These are phyloP conservation scores for Amanita exitialis DNA, from an alignment of 768 basidiomycete genomes.

Conservation along the genomic window DNA sequence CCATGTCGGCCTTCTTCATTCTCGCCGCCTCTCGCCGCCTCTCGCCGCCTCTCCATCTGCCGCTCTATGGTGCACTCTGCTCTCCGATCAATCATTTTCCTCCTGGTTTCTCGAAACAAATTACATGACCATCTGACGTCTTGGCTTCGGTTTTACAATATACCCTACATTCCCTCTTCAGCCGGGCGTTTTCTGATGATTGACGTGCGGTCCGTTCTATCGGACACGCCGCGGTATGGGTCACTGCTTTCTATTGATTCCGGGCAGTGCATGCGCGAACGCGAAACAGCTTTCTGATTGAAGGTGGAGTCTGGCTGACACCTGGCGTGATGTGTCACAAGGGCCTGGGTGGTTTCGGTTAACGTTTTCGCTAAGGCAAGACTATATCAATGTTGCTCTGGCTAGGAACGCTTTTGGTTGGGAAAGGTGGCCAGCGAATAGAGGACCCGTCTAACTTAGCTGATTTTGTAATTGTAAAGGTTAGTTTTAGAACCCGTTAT, in stretches of 20 bases:
- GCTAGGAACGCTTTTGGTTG: slow-evolving; percentile 7
- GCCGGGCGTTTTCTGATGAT: slow-evolving; percentile 13
- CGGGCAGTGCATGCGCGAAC: not conserved
- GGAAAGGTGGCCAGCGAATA: not conserved
- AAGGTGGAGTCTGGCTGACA: not conserved
- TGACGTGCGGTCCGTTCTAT: slow-evolving; percentile 8
- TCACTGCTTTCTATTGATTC: not conserved
- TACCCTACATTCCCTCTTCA: slow-evolving; percentile 10
- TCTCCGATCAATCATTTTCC: slow-evolving; percentile 12
- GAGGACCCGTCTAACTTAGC: too few species aligned
- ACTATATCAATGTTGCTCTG: slow-evolving; percentile 7
- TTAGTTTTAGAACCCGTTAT: too few species aligned
- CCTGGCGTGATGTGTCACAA: slow-evolving; percentile 1
- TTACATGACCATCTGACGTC: slow-evolving; percentile 13
- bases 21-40: slow-evolving; percentile 13
- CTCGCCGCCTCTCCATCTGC: slow-evolving; percentile 14
- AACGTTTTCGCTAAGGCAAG: slow-evolving; percentile 7
- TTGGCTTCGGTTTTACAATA: slow-evolving; percentile 15
- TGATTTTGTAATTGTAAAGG: too few species aligned
- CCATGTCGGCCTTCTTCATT: slow-evolving; percentile 12
- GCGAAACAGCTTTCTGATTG: slow-evolving; percentile 2
- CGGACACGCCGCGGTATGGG: slow-evolving; percentile 2
- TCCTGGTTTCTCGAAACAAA: slow-evolving; percentile 10
- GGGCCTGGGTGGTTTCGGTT: slow-evolving; percentile 8
- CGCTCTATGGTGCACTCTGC: slow-evolving; percentile 14